Base-by-base conservation (phyloP, 1,139 yeast species). In the Zygosaccharomyces sapae region DNA sequence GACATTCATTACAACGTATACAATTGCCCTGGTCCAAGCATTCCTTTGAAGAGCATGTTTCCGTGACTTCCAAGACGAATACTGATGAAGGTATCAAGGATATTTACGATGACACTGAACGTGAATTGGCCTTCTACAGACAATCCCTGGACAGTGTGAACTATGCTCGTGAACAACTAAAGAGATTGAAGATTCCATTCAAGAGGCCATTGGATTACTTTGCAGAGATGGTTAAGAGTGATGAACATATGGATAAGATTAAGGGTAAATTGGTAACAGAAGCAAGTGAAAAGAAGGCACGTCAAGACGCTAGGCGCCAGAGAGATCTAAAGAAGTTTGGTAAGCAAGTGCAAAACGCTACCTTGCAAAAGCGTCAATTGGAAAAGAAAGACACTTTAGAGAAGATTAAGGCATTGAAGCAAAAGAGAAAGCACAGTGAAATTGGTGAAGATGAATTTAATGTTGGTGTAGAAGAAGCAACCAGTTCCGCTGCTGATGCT, bases 181-280 rank as follows among this genome's bases (percentile, higher is more conserved):
- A 72, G 43, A 80, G 79, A 65, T 75, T 83, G 57, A 82, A 83
- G 62, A 81, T 89, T 20, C 92, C 97, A 49, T 92, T 92, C 68
- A 76, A 95, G 35, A 81, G 99, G 68, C 99, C 99, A 24, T 72
- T 80, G 61, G 99, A 92, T 68, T 92, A 87, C 68, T 92, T 92
- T 71, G 99, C 99, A 9, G 99, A 92, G 70, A 92, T 92, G 99
- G 87, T 89, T 53, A 92, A 92, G 73, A 84, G 90, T 51, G 99
- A 92, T 68, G 97, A 88, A 67, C 99, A 92, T 69, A 92, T 92
- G 99, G 97, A 89, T 64, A 87, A 81, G 70, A 77, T 92, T 62
- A 89, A 88, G 75, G 74, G 75, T 64, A 88, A 87, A 69, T 76
- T 92, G 59, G 75, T 89, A 39, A 78, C 80, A 53, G 96, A 88